Conservation (phyloP, 2,329 filamentous ascomycete species). For the Trichoderma lentiforme region DNA sequence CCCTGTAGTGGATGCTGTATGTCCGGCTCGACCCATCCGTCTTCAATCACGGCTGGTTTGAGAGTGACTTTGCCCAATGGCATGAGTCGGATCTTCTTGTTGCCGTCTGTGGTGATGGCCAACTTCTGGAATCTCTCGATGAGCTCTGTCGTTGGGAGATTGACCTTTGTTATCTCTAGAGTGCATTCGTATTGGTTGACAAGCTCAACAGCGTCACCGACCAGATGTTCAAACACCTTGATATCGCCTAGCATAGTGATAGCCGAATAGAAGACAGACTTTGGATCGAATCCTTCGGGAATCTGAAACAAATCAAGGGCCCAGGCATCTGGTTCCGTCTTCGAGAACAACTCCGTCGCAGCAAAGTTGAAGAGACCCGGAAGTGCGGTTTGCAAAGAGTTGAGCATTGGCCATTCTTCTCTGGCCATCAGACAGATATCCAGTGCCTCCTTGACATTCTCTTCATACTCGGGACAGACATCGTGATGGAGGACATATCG, state of each 20-base stretch:
- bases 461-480: slow-evolving; percentile 76
- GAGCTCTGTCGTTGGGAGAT: slow-evolving; percentile 40
- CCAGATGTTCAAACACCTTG: slow-evolving; percentile 31
- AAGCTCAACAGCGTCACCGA: slow-evolving; percentile 19
- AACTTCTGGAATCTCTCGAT: slow-evolving; percentile 45
- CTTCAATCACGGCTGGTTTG: slow-evolving; percentile 44
- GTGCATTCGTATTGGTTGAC: slow-evolving; percentile 49
- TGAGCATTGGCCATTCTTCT: slow-evolving; percentile 61
- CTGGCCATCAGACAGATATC: slow-evolving; percentile 64
- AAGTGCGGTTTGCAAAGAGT: slow-evolving; percentile 49
- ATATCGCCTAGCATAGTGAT: slow-evolving; percentile 39
- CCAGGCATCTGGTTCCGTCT: slow-evolving; percentile 31
- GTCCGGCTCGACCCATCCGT: slow-evolving; percentile 42
- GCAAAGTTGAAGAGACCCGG: slow-evolving; percentile 82
- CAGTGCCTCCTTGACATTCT: slow-evolving; percentile 64
- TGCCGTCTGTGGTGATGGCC: slow-evolving; percentile 25
- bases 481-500: slow-evolving; percentile 82
- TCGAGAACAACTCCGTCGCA: slow-evolving; percentile 63
- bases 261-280: slow-evolving; percentile 42
- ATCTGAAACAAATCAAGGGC: slow-evolving; percentile 26
- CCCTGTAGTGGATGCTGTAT: slow-evolving; percentile 20
- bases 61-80: slow-evolving; percentile 46
- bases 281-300: slow-evolving; percentile 42
- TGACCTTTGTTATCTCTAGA: slow-evolving; percentile 58
- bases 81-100: slow-evolving; percentile 27